Percentiles rank a stretch among this genome's conserved stretches.
Evolutionary conservation across 805 yeast genomes (phyloP).

Genomic region (Sporopachydermia quercuum): DNA sequence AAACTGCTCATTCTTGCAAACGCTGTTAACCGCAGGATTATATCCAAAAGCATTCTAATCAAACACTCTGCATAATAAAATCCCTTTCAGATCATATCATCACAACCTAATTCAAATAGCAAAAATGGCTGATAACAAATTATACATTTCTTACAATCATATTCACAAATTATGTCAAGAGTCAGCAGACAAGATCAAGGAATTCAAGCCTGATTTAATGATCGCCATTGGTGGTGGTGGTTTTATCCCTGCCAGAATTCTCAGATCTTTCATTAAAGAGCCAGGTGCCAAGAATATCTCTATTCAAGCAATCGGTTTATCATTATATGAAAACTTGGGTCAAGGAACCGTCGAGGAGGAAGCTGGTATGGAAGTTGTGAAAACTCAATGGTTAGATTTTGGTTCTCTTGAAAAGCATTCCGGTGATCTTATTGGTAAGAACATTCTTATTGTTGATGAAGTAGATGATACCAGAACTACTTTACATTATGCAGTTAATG

Average conservation of each 20-base stretch:
- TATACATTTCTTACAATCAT: conserved; percentile 62
- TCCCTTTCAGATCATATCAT: too few relatives aligned
- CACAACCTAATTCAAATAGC: too few relatives aligned
- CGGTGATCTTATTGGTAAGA: conserved; percentile 68
- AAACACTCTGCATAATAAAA: too few relatives aligned
- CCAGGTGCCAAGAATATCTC: conserved; percentile 52
- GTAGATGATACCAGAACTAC: conserved; percentile 91
- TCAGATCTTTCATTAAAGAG: conserved; percentile 45
- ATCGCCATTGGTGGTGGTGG: conserved; percentile 68
- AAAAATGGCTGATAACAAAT: conserved; percentile 26
- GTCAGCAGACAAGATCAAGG: conserved; percentile 37
- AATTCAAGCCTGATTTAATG: conserved; percentile 36
- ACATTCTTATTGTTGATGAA: conserved; percentile 72
- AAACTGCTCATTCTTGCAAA: too few relatives aligned
- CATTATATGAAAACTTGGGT: conserved; percentile 44
- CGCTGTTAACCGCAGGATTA: too few relatives aligned
- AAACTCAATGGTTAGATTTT: conserved; percentile 87
- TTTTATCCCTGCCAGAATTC: conserved; percentile 52
- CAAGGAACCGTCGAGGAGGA: conserved; percentile 29
- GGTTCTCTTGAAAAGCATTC: conserved; percentile 54
- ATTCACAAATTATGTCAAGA: conserved; percentile 74
- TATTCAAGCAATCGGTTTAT: conserved; percentile 55
- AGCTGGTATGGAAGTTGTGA: conserved; percentile 67
- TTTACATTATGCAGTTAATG: conserved; percentile 67
- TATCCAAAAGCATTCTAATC: too few relatives aligned